Evolutionary conservation across 177 flowering plant species (phyloP), one percentile per base, ranked within the genome.

Genomic region (Vitis hybrid): DNA sequence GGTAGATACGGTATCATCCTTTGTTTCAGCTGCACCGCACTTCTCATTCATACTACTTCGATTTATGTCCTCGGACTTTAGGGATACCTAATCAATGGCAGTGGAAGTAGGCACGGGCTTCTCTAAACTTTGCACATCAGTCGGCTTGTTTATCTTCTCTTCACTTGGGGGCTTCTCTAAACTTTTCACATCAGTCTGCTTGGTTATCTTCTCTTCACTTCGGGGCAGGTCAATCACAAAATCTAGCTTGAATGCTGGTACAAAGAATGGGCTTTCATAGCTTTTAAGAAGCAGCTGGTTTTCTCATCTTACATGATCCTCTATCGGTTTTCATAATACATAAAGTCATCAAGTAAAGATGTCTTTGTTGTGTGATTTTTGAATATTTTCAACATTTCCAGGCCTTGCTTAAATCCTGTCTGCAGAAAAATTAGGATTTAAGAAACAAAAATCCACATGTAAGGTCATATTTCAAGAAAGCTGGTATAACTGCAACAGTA

Each of bases 241-340:
- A 22, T 22, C 26, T 22, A 22, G 26, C 26, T 22, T 22, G 26
- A 22, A 22, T 22, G 26, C 26, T 1, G 2, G 2, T 22, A 22
- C 26, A 22, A 22, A 22, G 26, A 22, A 22, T 22, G 26, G 26
- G 26, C 26, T 22, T 22, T 22, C 26, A 22, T 22, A 22, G 26
- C 26, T 22, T 22, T 22, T 22, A 22, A 22, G 26, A 22, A 52
- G 66, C 72, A 67, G 72, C 88, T 81, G 49, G 84, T 77, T 69
- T 86, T 91, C 73, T 89, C 94, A 65, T 90, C 96, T 65, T 76
- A 88, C 88, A 92, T 79, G 61, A 88, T 67, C 76, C 82, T 88
- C 81, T 94, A 91, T 5, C 97, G 87, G 22, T 82, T 85, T 75
- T 94, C 98, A 69, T 94, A 92, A 70, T 85, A 94, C 80, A 81